Percentiles rank a stretch among this genome's conserved stretches.
Conservation (phyloP, 2,329 filamentous ascomycete species). For the Beauveria varroae region DNA sequence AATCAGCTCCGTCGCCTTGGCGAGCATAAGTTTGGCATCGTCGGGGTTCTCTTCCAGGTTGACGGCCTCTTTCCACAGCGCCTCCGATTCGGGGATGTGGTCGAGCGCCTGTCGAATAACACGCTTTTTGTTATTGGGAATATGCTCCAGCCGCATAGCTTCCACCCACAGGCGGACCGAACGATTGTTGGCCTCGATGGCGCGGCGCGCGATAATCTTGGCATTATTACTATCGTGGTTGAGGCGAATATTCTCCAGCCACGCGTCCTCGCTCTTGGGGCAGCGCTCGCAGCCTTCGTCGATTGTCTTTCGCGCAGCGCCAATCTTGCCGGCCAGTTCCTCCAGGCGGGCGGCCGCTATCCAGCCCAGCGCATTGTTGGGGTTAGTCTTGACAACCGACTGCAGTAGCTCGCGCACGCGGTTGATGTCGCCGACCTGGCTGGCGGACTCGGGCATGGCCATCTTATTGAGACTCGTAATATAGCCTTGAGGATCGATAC, state of each 20-base stretch:
- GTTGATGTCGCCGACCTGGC: constrained; percentile 90
- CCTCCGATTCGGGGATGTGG: constrained; percentile 87
- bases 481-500: constrained; percentile 91
- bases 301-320: constrained; percentile 82
- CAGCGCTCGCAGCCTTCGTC: constrained; percentile 83
- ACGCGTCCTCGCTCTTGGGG: constrained; percentile 88
- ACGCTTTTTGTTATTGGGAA: constrained; percentile 79
- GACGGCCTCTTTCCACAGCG: constrained; percentile 96
- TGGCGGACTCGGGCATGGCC: constrained; percentile 69
- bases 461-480: constrained; percentile 84
- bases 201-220: constrained; percentile 89
- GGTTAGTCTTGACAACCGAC: constrained; percentile 95
- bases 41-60: constrained; percentile 87
- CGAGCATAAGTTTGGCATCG: constrained; percentile 80
- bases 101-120: constrained; percentile 88
- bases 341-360: constrained; percentile 90
- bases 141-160: constrained; percentile 85
- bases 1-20: constrained; percentile 93
- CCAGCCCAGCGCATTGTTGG: constrained; percentile 90
- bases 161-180: constrained; percentile 91
- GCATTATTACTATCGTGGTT: constrained; percentile 82
- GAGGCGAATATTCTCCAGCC: constrained; percentile 91
- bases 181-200: constrained; percentile 83
- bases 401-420: constrained; percentile 87
- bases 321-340: constrained; percentile 85